Percentiles rank a stretch among this genome's conserved stretches.
phyloP scores from a whole-genome alignment of 495 filamentous ascomycete species.

The Bombardia bombarda region DNA sequence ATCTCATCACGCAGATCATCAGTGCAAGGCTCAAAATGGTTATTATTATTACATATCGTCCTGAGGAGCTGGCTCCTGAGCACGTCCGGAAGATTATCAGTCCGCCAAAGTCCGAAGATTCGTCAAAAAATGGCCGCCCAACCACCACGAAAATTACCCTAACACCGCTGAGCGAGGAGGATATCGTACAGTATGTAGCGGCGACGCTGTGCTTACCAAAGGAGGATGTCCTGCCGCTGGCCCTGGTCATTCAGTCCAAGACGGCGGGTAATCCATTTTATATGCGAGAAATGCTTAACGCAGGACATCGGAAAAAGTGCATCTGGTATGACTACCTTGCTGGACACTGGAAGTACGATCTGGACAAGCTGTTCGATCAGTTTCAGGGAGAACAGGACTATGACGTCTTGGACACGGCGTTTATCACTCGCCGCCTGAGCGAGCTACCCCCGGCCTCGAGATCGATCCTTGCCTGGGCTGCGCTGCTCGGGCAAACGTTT shows the following conservation, averaged over 20 bases:
- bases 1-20: conserved; percentile 69
- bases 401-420: conserved; percentile 69
- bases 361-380: conserved; percentile 74
- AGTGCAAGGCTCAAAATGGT: conserved; percentile 65
- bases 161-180: conserved; percentile 59
- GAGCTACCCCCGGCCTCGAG: conserved; percentile 65
- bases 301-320: conserved; percentile 74
- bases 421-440: conserved; percentile 65
- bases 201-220: conserved; percentile 56
- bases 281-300: conserved; percentile 82
- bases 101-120: conserved; percentile 38
- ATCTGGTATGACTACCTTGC: conserved; percentile 83
- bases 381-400: conserved; percentile 71
- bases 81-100: conserved; percentile 38
- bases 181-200: conserved; percentile 69
- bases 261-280: conserved; percentile 80
- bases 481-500: conserved; percentile 69
- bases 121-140: conserved; percentile 34
- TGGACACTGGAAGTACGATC: conserved; percentile 71
- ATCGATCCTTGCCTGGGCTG: conserved; percentile 80
- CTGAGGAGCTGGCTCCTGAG: conserved; percentile 42
- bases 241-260: conserved; percentile 73
- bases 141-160: conserved; percentile 59
- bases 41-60: conserved; percentile 60
- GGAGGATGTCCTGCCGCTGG: conserved; percentile 54